These are phyloP conservation scores for Mortierella sp. DNA, from an alignment of 371 early-diverging fungal species.

Conservation along the genomic window DNA sequence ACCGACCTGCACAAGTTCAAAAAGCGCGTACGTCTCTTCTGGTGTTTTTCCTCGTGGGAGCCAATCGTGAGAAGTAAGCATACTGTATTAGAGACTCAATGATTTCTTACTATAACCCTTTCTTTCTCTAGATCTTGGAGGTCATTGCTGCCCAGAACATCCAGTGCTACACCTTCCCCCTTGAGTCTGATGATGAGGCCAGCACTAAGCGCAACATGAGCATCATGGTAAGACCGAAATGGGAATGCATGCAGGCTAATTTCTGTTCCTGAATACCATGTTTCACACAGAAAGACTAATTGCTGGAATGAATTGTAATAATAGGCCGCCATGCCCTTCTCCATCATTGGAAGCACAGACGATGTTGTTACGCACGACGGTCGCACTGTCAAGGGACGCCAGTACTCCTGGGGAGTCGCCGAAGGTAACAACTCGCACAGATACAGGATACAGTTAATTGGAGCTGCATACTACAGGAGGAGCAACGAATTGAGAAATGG, in stretches of 20 bases:
- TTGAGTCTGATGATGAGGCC: conserved; percentile 91
- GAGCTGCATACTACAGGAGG: not conserved
- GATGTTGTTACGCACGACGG: conserved; percentile 87
- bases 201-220: conserved; percentile 84
- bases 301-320: not conserved
- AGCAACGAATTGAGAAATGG: not conserved
- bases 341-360: conserved; percentile 93
- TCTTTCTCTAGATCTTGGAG: conserved; percentile 74
- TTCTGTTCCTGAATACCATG: not conserved
- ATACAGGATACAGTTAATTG: not conserved
- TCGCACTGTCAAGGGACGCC: conserved; percentile 86
- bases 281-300: not conserved
- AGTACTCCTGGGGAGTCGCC: conserved; percentile 96
- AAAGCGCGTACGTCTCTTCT: conserved; percentile 67
- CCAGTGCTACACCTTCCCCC: conserved; percentile 84
- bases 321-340: conserved; percentile 92
- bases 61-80: too few relatives aligned
- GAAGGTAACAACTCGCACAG: conserved; percentile 60
- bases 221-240: conserved; percentile 71
- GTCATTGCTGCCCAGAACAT: conserved; percentile 85
- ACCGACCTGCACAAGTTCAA: conserved; percentile 88
- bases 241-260: not conserved
- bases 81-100: not conserved
- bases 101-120: not conserved
- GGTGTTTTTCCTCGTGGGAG: too few relatives aligned